A percentile compares a stretch with the other conserved stretches of the same genome.
phyloP scores from a whole-genome alignment of 805 yeast genomes.

The Saccharomycopsis sp. region DNA sequence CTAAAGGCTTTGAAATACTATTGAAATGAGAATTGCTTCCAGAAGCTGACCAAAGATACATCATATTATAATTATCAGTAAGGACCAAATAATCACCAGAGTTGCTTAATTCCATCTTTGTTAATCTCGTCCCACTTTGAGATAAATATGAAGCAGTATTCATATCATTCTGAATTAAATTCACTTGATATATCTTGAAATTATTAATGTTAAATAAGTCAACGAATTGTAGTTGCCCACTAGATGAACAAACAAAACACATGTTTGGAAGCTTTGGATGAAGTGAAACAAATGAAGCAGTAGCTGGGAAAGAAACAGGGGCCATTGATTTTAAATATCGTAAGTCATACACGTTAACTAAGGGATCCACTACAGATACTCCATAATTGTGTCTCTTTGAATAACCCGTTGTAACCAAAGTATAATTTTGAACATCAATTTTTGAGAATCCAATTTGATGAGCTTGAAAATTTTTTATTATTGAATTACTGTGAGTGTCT shows the following conservation, averaged over 20 bases:
- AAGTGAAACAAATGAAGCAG: constrained; percentile 75
- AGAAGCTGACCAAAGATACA: constrained; percentile 70
- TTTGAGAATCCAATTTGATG: constrained; percentile 59
- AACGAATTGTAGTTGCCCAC: constrained; percentile 80
- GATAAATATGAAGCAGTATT: constrained; percentile 42
- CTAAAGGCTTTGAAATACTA: constrained; percentile 40
- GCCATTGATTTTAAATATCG: constrained; percentile 63
- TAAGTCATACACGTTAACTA: constrained; percentile 76
- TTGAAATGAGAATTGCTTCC: constrained; percentile 36
- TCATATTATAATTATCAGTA: constrained; percentile 51
- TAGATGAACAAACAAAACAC: constrained; percentile 61
- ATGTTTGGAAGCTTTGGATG: constrained; percentile 84
- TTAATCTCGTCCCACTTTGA: constrained; percentile 26
- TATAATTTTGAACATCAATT: constrained; percentile 57
- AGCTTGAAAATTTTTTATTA: constrained; percentile 48
- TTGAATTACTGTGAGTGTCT: constrained; percentile 43
- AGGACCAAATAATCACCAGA: constrained; percentile 74
- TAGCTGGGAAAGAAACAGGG: constrained; percentile 86
- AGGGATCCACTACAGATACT: constrained; percentile 52
- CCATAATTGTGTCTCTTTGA: constrained; percentile 54
- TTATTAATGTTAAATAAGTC: constrained; percentile 77
- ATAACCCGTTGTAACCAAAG: constrained; percentile 75
- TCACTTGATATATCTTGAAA: constrained; percentile 60
- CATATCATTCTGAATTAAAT: constrained; percentile 32
- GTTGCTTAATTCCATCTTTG: constrained; percentile 18